Evolutionary conservation across 2,329 filamentous ascomycete species (phyloP).

Genomic region (Fusarium begoniae): DNA sequence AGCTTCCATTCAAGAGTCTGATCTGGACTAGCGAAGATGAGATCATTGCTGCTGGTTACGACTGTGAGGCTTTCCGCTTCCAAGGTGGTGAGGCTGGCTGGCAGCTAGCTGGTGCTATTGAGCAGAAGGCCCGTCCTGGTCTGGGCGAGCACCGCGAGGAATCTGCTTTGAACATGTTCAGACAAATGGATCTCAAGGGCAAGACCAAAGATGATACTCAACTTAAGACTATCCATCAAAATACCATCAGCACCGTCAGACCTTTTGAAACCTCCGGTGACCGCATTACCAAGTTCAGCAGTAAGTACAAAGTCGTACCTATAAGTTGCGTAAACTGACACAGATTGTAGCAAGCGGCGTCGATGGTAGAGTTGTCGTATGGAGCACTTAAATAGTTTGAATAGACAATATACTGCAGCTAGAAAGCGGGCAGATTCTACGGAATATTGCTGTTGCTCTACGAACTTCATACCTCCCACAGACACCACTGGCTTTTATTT

Average conservation of each 20-base stretch:
- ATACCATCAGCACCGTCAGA: slow-evolving; percentile 88
- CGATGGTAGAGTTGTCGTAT: slow-evolving; percentile 83
- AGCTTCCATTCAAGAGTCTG: slow-evolving; percentile 90
- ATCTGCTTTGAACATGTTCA: slow-evolving; percentile 96
- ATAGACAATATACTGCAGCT: neutral
- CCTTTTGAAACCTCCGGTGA: slow-evolving; percentile 74
- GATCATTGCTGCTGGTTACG: slow-evolving; percentile 94
- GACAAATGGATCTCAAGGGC: slow-evolving; percentile 97
- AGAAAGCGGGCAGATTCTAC: slow-evolving; percentile 2
- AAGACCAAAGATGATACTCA: slow-evolving; percentile 92
- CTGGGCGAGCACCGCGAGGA: slow-evolving; percentile 78
- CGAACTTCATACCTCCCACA: neutral
- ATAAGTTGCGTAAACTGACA: slow-evolving; percentile 39
- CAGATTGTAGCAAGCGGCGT: slow-evolving; percentile 74
- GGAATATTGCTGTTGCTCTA: neutral
- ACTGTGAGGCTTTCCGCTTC: slow-evolving; percentile 90
- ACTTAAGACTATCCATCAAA: slow-evolving; percentile 95
- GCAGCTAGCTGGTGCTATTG: slow-evolving; percentile 83
- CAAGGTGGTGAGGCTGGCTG: slow-evolving; percentile 81
- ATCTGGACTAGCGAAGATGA: slow-evolving; percentile 93
- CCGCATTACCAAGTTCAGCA: slow-evolving; percentile 82
- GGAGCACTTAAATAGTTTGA: slow-evolving; percentile 65
- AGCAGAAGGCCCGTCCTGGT: slow-evolving; percentile 73
- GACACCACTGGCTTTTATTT: neutral
- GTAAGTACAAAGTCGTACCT: slow-evolving; percentile 62